Base-by-base conservation (phyloP, 176 grass and related monocot genomes). In the Chloris gayana region DNA sequence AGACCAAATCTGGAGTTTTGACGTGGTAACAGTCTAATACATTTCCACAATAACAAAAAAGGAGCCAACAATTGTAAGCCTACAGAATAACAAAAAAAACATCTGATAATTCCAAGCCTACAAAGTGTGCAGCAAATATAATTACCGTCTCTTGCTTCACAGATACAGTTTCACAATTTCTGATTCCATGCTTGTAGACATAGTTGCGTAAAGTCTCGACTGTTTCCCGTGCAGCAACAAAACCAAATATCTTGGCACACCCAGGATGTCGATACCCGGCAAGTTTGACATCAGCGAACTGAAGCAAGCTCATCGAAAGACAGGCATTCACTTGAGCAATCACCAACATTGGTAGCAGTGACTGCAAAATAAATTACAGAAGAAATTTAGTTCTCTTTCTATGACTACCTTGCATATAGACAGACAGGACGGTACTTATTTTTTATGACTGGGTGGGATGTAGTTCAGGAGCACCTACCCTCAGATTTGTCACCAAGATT, bases 401-500 rank as follows among this genome's bases (percentile, higher is more conserved):
- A 45, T 12, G 8, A 14, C 44, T 45, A 45, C 44, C 44, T 14
- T 45, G 13, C 8, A 15, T 49, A 49, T 17, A 9, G 46, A 42
- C 41, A 42, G 9, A 42, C 9, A 10, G 41, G 8, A 42, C 9
- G 9, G 7, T 10, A 42, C 41, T 42, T 42, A n/a, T 10, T 42
- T 42, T 1, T 42, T 42, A 42, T 42, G 41, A 8, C 41, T 42
- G 41, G 41, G 9, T 42, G 8, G 41, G 41, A 35, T 12, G 41
- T 2, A 5, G 21, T 5, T 24, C 21, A 59, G 8, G 56, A 12
- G 9, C 21, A 12, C 72, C 8, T 75, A 59, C 72, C 61, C 49
- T 85, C 9, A 78, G 53, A 71, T 70, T 24, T 71, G 63, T 85
- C 83, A 64, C 38, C 24, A 22, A 50, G 67, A 85, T 59, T 78